Evolutionary conservation across 2,329 filamentous ascomycete species (phyloP).

Genomic region (Colletotrichum graminicola): DNA sequence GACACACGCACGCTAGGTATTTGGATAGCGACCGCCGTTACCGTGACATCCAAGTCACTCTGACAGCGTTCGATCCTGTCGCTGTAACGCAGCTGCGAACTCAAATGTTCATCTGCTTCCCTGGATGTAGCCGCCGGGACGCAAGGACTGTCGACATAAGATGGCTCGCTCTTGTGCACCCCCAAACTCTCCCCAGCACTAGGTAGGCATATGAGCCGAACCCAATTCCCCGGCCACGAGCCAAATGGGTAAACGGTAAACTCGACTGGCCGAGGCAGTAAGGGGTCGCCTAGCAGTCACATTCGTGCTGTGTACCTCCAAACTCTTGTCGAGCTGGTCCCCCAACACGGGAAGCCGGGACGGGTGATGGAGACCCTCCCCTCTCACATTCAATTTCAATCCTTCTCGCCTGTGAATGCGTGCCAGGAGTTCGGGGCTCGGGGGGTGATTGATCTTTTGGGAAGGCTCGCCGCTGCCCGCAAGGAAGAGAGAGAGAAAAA

Average conservation of each 20-base stretch:
- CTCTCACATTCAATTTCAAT: conserved; percentile 13
- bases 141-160: conserved; percentile 19
- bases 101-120: conserved; percentile 7
- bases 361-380: conserved; percentile 16
- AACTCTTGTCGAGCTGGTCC: conserved; percentile 24
- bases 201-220: conserved; percentile 4
- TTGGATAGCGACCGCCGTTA: conserved; percentile 13
- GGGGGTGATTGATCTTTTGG: conserved; percentile 27
- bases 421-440: conserved; percentile 24
- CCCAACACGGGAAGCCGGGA: conserved; percentile 34
- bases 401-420: conserved; percentile 21
- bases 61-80: neutral
- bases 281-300: conserved; percentile 2
- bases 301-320: neutral
- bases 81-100: conserved; percentile 4
- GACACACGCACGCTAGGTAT: neutral
- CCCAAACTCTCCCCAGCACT: conserved; percentile 3
- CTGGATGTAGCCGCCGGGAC: conserved; percentile 2
- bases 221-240: conserved; percentile 1
- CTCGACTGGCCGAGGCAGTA: conserved; percentile 23
- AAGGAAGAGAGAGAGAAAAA: neutral
- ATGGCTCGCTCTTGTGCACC: conserved; percentile 7
- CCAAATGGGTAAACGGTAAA: neutral
- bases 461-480: conserved; percentile 37
- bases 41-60: neutral